Base-by-base conservation (phyloP, 305 asterid genomes). In the Euphrasia arctica region DNA sequence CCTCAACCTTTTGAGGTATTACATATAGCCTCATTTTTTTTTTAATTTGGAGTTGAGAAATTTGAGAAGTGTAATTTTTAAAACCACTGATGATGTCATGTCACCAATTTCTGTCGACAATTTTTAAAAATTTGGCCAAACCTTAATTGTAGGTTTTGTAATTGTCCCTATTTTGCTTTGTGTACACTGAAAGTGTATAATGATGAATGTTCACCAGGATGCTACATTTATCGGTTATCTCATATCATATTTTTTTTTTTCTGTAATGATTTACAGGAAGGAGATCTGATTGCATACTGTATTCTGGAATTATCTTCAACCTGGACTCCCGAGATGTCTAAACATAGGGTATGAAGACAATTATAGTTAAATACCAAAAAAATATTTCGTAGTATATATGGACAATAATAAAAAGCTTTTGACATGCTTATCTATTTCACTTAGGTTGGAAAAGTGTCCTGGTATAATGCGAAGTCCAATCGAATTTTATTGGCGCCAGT, bases 291-390 rank as follows among this genome's bases (percentile, higher is more conserved):
- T 70, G 96, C 85, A 11, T 94, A 90, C 66, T 89, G 91, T 48
- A 28, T 86, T 63, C 83, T 90, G 73, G 98, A 90, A 74, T 81
- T 94, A 63, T 88, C 97, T 64, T 88, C 99, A 29, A 70, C 86
- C 72, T 90, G 98, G 98, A 86, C 95, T 60, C 99, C 99, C 31
- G 97, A 86, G 81, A 79, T 87, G 68, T 88, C 97, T 45, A 70
- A 78, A 9, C 82, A 63, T 75, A 88, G 94, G 77, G 99, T 94
- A 94, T 68, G n/a, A 51, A 13, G 54, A 72, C 60, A 52, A 57
- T 52, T 25, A 25, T 54, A 43, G 62, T 48, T 63, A 63, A 57
- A 61, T 49, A 7, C 58, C 36, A 60, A 67, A 50, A 58, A 57
- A 29, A 56, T 7, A 29, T 66, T 50, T 34, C 71, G 65, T 68